Base-by-base conservation (phyloP, 2,329 filamentous ascomycete genomes). In the Fusarium continuum region DNA sequence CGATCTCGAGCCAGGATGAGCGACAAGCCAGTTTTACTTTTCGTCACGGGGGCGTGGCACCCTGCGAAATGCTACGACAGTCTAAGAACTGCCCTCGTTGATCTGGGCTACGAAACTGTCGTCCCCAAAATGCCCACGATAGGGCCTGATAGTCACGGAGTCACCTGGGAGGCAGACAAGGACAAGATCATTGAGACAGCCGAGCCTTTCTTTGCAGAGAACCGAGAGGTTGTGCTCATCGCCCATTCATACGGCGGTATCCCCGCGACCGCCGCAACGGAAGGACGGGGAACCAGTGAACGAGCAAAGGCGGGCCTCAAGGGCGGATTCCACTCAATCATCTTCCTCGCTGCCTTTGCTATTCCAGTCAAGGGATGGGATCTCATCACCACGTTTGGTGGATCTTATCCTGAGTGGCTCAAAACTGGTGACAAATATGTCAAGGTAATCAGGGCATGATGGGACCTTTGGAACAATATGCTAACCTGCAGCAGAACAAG, bases 161-260 rank as follows among this genome's bases (percentile, higher is more conserved):
- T 55, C 0, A 62, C 56, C 5, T 62, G 58, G 58, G 19, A 62
- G 26, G 58, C 44, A 10, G 58, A 61, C 11, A 50, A 41, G 5
- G 16, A 20, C 13, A 32, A 61, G 16, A 29, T 56, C 2, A 11
- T 61, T 2, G 43, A 39, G 2, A 51, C 56, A 7, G 50, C 50
- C 9, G 35, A n/a, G 1, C 40, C 40, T 4, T 47, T 59, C 34
- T 59, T 60, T n/a, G 6, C 4, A 0, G 6, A 43, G 19, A 40
- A 47, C 0, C 41, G 35, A 1, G n/a, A 60, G 1, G 46, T 59
- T 5, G 46, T 59, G 9, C 40, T 60, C 2, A 44, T 60, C 3
- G 56, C 46, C n/a, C 56, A 60, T n/a, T 60, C 56, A 1, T 60
- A 60, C 14, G 56, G 56, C 8, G 56, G 56, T 1, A 60, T 60